Evolutionary conservation across 805 yeast genomes (phyloP).

Genomic region (Groenewaldozyma tartarivorans): DNA sequence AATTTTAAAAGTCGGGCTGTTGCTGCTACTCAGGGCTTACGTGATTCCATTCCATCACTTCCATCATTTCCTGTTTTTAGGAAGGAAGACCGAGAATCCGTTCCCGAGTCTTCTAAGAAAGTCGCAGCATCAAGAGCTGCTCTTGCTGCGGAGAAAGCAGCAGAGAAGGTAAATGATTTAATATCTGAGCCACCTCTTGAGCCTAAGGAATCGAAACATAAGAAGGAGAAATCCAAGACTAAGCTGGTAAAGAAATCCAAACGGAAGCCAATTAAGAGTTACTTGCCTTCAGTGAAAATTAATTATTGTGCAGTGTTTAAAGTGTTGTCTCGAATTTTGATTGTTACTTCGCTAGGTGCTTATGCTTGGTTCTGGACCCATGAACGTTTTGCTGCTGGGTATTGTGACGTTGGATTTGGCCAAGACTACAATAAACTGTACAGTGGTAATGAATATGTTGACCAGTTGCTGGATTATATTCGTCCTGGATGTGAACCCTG

Average conservation of each 20-base stretch:
- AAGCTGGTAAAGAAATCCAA: neutral
- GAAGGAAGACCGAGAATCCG: neutral
- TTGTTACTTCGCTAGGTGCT: slow-evolving; percentile 31
- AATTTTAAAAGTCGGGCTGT: neutral
- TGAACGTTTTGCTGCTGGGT: slow-evolving; percentile 55
- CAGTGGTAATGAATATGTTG: slow-evolving; percentile 1
- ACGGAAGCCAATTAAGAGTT: neutral
- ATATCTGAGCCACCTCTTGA: slow-evolving; percentile 2
- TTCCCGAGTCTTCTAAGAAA: neutral
- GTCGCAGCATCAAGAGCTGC: slow-evolving; percentile 3
- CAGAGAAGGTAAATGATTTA: slow-evolving; percentile 6
- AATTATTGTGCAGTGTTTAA: neutral
- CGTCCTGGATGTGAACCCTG: slow-evolving; percentile 66
- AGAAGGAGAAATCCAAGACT: slow-evolving; percentile 7
- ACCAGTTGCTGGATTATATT: slow-evolving; percentile 32
- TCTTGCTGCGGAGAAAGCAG: slow-evolving; percentile 1
- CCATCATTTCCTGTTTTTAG: neutral
- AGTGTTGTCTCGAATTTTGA: slow-evolving; percentile 27
- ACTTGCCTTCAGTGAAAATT: neutral
- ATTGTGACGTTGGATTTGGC: slow-evolving; percentile 44
- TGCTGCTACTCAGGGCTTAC: neutral
- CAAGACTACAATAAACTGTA: slow-evolving; percentile 25
- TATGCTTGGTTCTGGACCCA: slow-evolving; percentile 55
- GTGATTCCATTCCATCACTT: neutral
- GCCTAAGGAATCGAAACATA: slow-evolving; percentile 1